Percentiles rank a stretch among this genome's conserved stretches.
These are phyloP conservation scores for Parietichytrium sp. DNA, from an alignment of 108 stramenopile species.

Conservation along the genomic window DNA sequence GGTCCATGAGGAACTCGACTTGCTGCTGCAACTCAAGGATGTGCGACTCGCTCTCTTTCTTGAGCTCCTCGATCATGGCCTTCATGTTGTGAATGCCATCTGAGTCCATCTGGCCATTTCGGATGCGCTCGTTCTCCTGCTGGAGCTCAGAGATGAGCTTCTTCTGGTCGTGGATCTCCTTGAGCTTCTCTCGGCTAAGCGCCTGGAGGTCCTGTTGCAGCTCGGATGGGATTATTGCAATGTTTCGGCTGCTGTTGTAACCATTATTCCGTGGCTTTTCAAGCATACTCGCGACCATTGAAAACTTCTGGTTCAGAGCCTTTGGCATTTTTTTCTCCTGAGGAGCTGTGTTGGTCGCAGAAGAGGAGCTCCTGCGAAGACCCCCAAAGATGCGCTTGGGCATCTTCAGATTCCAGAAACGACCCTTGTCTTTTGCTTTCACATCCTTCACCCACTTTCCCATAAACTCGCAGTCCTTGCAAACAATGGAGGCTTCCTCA, in stretches of 20 bases:
- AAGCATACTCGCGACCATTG: neutral
- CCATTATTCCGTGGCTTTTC: neutral
- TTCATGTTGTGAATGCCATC: neutral
- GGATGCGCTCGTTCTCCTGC: constrained; percentile 31
- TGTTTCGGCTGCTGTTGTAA: neutral
- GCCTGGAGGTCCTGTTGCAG: constrained; percentile 30
- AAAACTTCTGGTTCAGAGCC: neutral
- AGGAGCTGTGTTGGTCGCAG: too few relatives aligned
- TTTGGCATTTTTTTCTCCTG: constrained; percentile 10
- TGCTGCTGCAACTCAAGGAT: constrained; percentile 5
- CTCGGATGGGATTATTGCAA: neutral
- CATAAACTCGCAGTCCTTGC: constrained; percentile 37
- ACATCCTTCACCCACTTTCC: constrained; percentile 35
- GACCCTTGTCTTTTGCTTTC: neutral
- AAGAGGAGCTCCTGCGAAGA: neutral
- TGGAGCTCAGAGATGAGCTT: constrained; percentile 3
- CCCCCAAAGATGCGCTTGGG: neutral
- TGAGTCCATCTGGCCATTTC: neutral
- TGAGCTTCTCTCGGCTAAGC: constrained; percentile 15
- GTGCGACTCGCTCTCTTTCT: constrained; percentile 1
- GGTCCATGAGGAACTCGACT: neutral
- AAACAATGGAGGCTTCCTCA: neutral
- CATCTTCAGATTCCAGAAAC: constrained; percentile 34
- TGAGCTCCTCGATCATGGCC: constrained; percentile 33
- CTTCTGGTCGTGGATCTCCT: constrained; percentile 4